Evolutionary conservation across 768 basidiomycete genomes (phyloP).

Genomic region (Serpula lacrymans): DNA sequence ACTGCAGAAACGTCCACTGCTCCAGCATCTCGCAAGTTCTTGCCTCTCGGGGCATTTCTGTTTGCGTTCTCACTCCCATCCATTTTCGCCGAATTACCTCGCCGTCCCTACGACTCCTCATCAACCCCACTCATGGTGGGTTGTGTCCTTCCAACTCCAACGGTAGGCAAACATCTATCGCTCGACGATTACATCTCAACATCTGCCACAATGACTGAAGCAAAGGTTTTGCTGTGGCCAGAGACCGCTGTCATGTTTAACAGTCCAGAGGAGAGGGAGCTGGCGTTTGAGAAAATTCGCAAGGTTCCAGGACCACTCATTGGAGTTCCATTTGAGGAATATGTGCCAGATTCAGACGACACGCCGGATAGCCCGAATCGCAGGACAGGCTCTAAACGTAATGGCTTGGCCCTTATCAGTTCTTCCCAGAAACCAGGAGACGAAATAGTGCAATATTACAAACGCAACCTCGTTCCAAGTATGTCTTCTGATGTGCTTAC

Average conservation of each 20-base stretch:
- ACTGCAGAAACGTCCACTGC: neutral
- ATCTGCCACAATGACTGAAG: conserved; percentile 41
- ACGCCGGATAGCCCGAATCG: conserved; percentile 29
- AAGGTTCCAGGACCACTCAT: conserved; percentile 42
- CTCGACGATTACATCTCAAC: conserved; percentile 65
- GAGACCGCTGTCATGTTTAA: conserved; percentile 73
- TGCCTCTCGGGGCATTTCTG: conserved; percentile 40
- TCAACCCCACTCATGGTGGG: conserved; percentile 62
- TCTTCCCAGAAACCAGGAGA: conserved; percentile 30
- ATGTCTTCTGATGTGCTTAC: conserved; percentile 23
- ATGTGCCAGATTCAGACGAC: conserved; percentile 36
- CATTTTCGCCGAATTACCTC: conserved; percentile 36
- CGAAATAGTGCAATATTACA: conserved; percentile 59
- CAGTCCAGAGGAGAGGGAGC: conserved; percentile 43
- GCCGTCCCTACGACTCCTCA: conserved; percentile 27
- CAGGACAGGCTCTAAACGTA: conserved; percentile 47
- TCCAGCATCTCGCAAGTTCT: conserved; percentile 18
- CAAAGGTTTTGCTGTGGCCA: conserved; percentile 73
- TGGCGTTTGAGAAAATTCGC: conserved; percentile 45
- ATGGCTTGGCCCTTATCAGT: conserved; percentile 61
- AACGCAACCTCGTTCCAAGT: conserved; percentile 77
- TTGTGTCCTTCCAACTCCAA: conserved; percentile 59
- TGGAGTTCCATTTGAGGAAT: conserved; percentile 74
- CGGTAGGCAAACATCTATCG: conserved; percentile 39
- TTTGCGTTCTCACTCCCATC: conserved; percentile 55